Evolutionary conservation across 352 stramenopile genomes (phyloP), one percentile per base, ranked within the genome.

Genomic region (Elongisporangium prolatum): DNA sequence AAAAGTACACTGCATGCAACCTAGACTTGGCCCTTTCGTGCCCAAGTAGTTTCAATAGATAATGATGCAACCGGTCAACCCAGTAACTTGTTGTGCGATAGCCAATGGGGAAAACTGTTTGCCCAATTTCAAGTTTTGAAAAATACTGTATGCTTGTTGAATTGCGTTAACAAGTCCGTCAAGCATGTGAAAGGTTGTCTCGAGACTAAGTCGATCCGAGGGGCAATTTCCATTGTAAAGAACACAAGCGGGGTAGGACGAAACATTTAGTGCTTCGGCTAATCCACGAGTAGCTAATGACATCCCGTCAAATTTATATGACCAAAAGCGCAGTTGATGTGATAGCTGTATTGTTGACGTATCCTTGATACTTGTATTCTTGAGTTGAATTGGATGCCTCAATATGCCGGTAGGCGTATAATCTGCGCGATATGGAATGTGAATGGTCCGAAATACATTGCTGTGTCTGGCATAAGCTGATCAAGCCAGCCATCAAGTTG

Each of bases 21-120:
- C 34, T 16, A 4, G 34, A 16, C 11, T 44, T 13, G 11, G 34
- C 14, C 10, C 34, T 25, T 17, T 64, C 14, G 2, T 64, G 11
- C 51, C 75, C 67, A 2, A 81, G 50, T 3, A 56, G 64, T 40
- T 76, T 62, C 20, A 63, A 37, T 9, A 78, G 1, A 21, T 62
- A 68, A 9, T 78, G 72, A 34, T 81, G 62, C 6, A 81, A 17
- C 0, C 69, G 67, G 16, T 81, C 72, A 44, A 81, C 54, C 72
- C 72, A 78, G 16, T 55, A 25, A 13, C 59, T 52, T 2, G 16
- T 40, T 1, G 1, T 8, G 9, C 16, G 48, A 9, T 47, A 40
- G 18, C 17, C 13, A 20, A 37, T 52, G 28, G 38, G 4, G 3
- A 56, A 44, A 22, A 59, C 8, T 0, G 21, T 17, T 53, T n/a